Evolutionary conservation across 352 stramenopile genomes (phyloP), one percentile per base, ranked within the genome.

Genomic region (Pythium phragmiticola): DNA sequence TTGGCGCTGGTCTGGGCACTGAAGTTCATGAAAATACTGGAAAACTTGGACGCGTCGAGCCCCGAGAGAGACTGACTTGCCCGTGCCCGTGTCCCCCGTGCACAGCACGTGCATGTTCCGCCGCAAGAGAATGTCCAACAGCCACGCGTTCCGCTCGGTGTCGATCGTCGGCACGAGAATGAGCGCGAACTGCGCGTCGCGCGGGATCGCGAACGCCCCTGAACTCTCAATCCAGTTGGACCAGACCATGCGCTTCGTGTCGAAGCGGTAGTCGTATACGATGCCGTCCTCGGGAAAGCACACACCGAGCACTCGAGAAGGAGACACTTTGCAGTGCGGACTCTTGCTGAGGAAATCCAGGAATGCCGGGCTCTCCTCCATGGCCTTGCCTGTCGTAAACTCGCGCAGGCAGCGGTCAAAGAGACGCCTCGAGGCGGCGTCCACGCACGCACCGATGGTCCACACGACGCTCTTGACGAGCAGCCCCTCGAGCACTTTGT

Each of bases 141-240:
- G 63, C 82, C 87, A 97, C 21, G 93, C 90, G 33, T 97, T 96
- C 9, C 89, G 86, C 59, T 97, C 88, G 17, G 93, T 98, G 52
- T 98, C 93, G 53, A 98, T 91, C 6, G 94, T 98, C 2, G 91
- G 92, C 16, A 98, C 93, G 16, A 98, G 61, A 33, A 98, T 96
- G 41, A 83, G 79, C 14, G 91, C 93, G 57, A 97, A 96, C 55
- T 88, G 78, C 2, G 86, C 78, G 28, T 92, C 81, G 9, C 75
- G 72, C 0, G 86, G 84, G 41, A 96, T 94, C 7, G 73, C 71
- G 36, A 90, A 88, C 3, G 60, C 62, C 0, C 73, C 69, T 0
- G 68, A 50, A 8, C 63, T 65, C 8, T 92, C 84, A 73, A 92
- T 89, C 86, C 84, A 94, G 48, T 81, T 85, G 28, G 66, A 67